Evolutionary conservation across 2,329 filamentous ascomycete genomes (phyloP), one percentile per base, ranked within the genome.

Genomic region (Tolypocladium inflatum): DNA sequence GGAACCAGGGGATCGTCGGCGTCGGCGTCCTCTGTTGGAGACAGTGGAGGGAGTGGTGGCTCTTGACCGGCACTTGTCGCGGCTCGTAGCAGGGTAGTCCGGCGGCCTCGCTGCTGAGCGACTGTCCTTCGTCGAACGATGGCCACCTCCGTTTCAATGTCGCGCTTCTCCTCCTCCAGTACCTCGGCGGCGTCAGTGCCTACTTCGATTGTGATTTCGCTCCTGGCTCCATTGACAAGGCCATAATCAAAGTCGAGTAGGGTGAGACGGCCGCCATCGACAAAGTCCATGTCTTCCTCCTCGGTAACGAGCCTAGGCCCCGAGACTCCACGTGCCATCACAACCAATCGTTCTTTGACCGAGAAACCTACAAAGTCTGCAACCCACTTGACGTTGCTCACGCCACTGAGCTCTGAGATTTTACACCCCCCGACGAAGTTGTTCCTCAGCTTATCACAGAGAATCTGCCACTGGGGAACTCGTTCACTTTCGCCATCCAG

Each of bases 101-200:
- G 71, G 58, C 74, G 71, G 23, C 78, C 79, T 63, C 81, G 77
- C 55, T 80, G 80, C 65, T 86, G 84, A 41, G 87, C 81, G 19
- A 89, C 86, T 3, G 89, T 92, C 62, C 89, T 80, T 62, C 88
- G 80, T 63, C 89, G 82, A 55, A 90, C 88, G 64, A 93, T 84
- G 62, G 89, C 90, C 23, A 94, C 89, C 69, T 92, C 89, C 1
- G 86, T 84, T 58, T 87, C 89, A 58, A 93, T 77, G 64, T 90
- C 89, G 26, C 87, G 83, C 62, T 82, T 81, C 65, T 90, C 87
- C 67, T 93, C 90, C 64, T 87, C 83, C 21, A 94, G 74, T 0
- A 84, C 74, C 67, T 91, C 88, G 0, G 89, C 84, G 54, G 86
- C 78, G 30, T 81, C 80, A 38, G 85, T 84, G 13, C 90, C 90